Evolutionary conservation across 768 basidiomycete species (phyloP).

Genomic region (Suillus bovinus): DNA sequence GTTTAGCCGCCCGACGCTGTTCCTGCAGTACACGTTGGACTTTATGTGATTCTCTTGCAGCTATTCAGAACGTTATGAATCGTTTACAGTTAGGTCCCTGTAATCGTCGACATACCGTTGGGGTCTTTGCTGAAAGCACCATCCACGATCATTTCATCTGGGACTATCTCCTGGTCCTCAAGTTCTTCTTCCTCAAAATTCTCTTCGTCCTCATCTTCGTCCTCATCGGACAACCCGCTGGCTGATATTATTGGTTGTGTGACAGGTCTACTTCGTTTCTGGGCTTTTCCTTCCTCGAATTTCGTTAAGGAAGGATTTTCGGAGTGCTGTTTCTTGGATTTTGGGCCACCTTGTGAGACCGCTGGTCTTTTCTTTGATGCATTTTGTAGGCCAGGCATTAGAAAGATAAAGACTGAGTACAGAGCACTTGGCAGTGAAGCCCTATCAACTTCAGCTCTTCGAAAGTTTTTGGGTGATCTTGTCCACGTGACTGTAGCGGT

Average conservation of each 20-base stretch:
- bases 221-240: slow-evolving; percentile 42
- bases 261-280: slow-evolving; percentile 64
- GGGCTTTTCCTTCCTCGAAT: slow-evolving; percentile 35
- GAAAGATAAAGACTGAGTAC: background rate
- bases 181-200: slow-evolving; percentile 40
- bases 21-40: slow-evolving; percentile 65
- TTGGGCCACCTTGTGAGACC: slow-evolving; percentile 45
- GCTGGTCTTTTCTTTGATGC: slow-evolving; percentile 52
- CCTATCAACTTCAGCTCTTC: background rate
- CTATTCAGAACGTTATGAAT: slow-evolving; percentile 33
- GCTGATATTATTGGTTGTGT: slow-evolving; percentile 40
- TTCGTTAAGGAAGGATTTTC: slow-evolving; percentile 33
- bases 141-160: slow-evolving; percentile 35
- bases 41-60: slow-evolving; percentile 68
- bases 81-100: slow-evolving; percentile 11
- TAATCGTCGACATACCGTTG: slow-evolving; percentile 47
- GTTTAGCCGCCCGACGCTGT: slow-evolving; percentile 76
- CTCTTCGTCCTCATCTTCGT: slow-evolving; percentile 36
- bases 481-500: slow-evolving; percentile 4
- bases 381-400: slow-evolving; percentile 46
- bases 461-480: slow-evolving; percentile 8
- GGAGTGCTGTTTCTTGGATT: slow-evolving; percentile 52
- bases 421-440: background rate
- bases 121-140: slow-evolving; percentile 46
- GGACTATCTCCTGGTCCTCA: slow-evolving; percentile 29